phyloP scores from a whole-genome alignment of 163 green algal species.

The Volvox carteri region DNA sequence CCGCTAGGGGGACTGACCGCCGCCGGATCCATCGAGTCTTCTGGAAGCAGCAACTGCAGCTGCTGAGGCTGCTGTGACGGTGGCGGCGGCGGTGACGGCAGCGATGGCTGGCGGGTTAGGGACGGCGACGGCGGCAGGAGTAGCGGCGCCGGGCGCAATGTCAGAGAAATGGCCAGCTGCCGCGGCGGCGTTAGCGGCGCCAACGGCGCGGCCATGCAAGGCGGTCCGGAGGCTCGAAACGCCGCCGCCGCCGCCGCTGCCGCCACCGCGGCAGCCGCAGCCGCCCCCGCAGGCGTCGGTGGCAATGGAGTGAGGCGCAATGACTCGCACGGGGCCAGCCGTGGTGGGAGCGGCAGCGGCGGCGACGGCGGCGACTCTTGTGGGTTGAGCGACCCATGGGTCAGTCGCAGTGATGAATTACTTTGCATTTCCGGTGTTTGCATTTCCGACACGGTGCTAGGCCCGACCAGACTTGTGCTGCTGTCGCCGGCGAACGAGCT shows the following conservation, averaged over 20 bases:
- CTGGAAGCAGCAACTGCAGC: background rate
- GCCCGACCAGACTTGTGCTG: background rate
- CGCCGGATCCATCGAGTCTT: too few species aligned
- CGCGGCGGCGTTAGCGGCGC: background rate
- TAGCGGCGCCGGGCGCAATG: constrained; percentile 6
- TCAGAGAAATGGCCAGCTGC: background rate
- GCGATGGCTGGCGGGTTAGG: background rate
- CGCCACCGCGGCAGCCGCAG: too few species aligned
- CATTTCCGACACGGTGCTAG: background rate
- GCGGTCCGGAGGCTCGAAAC: background rate
- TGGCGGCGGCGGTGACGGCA: background rate
- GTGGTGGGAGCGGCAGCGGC: background rate
- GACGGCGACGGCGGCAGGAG: constrained; percentile 12
- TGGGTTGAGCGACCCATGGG: background rate
- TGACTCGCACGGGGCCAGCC: background rate
- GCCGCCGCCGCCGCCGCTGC: background rate
- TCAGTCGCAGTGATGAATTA: background rate
- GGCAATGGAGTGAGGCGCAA: background rate
- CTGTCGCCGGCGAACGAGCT: constrained; percentile 7
- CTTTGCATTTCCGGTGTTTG: background rate
- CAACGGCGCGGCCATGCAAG: background rate
- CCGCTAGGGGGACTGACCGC: too few species aligned
- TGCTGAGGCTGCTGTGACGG: background rate
- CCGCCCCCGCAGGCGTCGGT: too few species aligned
- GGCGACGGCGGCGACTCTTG: background rate